Conservation (phyloP, 2,329 filamentous ascomycete species). For the Ophiosphaerella narmari region DNA sequence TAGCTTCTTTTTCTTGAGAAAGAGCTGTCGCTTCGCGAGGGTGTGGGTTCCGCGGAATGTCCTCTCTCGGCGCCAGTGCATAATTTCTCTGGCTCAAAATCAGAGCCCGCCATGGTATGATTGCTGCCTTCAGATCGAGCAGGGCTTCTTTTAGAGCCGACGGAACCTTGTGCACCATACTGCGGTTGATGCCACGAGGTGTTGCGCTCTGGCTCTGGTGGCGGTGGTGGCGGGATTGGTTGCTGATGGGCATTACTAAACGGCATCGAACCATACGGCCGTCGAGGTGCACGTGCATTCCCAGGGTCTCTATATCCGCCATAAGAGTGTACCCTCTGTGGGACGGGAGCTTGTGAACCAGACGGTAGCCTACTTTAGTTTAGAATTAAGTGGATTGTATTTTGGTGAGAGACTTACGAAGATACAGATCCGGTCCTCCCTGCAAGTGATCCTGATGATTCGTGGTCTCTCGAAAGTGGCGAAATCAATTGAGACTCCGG, state of each 20-base stretch:
- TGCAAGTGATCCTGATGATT: slow-evolving; percentile 15
- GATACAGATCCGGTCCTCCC: slow-evolving; percentile 17
- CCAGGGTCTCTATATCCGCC: slow-evolving; percentile 19
- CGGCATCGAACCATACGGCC: slow-evolving; percentile 34
- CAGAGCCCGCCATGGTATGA: slow-evolving; percentile 40
- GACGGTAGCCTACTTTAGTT: slow-evolving; percentile 12
- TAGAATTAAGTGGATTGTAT: neutral
- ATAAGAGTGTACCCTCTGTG: slow-evolving; percentile 29
- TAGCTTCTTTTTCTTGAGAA: slow-evolving; percentile 44
- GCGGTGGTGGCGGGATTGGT: slow-evolving; percentile 23
- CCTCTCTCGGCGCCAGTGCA: slow-evolving; percentile 15
- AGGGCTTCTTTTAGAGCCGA: slow-evolving; percentile 34
- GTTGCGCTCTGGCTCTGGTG: slow-evolving; percentile 18
- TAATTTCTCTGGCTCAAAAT: slow-evolving; percentile 37
- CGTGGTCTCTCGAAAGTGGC: slow-evolving; percentile 12
- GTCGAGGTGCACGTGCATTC: slow-evolving; percentile 18
- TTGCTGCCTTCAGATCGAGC: slow-evolving; percentile 42
- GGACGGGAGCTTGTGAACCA: slow-evolving; percentile 11
- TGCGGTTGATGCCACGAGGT: slow-evolving; percentile 31
- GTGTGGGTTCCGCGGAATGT: slow-evolving; percentile 15
- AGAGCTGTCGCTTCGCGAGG: slow-evolving; percentile 39
- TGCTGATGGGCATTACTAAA: slow-evolving; percentile 4
- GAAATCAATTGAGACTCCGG: slow-evolving; percentile 25
- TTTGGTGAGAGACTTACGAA: slow-evolving; percentile 14
- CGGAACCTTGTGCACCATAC: slow-evolving; percentile 19